These are phyloP conservation scores for Myrica gale DNA, from an alignment of 306 rosid genomes.

Conservation along the genomic window DNA sequence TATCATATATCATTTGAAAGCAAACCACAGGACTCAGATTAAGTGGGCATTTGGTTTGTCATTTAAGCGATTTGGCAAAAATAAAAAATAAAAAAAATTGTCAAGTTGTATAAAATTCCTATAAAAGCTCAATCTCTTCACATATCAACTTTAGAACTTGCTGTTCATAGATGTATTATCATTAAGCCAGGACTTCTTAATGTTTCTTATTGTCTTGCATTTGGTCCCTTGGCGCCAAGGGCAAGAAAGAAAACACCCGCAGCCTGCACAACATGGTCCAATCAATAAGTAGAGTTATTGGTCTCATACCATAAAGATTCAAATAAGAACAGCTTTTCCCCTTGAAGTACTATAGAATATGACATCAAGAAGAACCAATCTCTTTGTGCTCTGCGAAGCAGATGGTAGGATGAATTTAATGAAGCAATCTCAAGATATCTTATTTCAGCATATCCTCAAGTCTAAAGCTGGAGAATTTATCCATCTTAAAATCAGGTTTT, in stretches of 20 bases:
- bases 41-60: too few relatives aligned
- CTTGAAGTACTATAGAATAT: constrained; percentile 1
- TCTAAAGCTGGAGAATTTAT: neutral
- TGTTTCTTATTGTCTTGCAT: constrained; percentile 45
- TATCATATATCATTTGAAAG: neutral
- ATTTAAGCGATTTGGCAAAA: too few relatives aligned
- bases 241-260: constrained; percentile 63
- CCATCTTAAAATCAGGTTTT: neutral
- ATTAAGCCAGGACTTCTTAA: constrained; percentile 32
- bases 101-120: neutral
- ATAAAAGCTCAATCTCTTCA: neutral
- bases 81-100: too few relatives aligned
- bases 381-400: neutral
- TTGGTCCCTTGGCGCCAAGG: constrained; percentile 37
- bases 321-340: neutral
- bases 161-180: constrained; percentile 24
- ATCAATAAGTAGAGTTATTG: neutral
- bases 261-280: constrained; percentile 48
- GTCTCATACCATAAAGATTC: neutral
- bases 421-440: neutral
- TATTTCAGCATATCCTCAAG: neutral
- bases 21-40: neutral
- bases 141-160: constrained; percentile 7
- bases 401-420: neutral
- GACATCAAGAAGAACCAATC: neutral